These are phyloP conservation scores for Synchytrium microbalum DNA, from an alignment of 371 early-diverging fungal species.

Conservation along the genomic window DNA sequence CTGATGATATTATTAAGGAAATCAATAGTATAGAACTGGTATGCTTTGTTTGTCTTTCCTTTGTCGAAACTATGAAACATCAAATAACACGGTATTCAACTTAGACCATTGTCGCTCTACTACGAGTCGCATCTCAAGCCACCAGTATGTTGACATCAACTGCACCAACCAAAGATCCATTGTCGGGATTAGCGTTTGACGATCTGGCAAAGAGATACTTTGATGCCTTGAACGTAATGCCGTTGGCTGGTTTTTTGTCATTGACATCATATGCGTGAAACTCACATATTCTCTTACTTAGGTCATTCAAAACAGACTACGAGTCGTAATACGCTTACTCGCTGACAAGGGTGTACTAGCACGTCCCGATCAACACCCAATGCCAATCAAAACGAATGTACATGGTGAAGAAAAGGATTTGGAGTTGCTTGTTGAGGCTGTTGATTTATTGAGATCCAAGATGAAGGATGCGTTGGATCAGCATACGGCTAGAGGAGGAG, in stretches of 20 bases:
- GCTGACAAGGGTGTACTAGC: neutral
- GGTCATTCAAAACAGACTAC: neutral
- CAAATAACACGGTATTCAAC: neutral
- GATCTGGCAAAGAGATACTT: neutral
- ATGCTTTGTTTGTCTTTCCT: too few species aligned
- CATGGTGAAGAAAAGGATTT: conserved; percentile 5
- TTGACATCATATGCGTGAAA: neutral
- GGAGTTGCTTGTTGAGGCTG: neutral
- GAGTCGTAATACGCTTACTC: neutral
- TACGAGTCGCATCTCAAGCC: neutral
- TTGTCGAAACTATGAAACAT: neutral
- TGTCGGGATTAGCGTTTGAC: neutral
- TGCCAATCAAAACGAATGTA: neutral
- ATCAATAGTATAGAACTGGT: neutral
- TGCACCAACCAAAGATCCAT: neutral
- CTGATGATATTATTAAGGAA: neutral
- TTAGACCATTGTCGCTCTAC: neutral
- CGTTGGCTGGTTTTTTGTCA: neutral
- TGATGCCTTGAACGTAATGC: neutral
- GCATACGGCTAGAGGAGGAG: too few species aligned
- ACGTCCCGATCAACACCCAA: neutral
- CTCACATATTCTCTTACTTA: neutral
- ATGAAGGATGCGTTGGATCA: neutral
- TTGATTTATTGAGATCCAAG: neutral
- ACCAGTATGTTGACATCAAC: neutral